Evolutionary conservation across 805 yeast species (phyloP), one percentile per base, ranked within the genome.

Genomic region (Lachancea dasiensis): DNA sequence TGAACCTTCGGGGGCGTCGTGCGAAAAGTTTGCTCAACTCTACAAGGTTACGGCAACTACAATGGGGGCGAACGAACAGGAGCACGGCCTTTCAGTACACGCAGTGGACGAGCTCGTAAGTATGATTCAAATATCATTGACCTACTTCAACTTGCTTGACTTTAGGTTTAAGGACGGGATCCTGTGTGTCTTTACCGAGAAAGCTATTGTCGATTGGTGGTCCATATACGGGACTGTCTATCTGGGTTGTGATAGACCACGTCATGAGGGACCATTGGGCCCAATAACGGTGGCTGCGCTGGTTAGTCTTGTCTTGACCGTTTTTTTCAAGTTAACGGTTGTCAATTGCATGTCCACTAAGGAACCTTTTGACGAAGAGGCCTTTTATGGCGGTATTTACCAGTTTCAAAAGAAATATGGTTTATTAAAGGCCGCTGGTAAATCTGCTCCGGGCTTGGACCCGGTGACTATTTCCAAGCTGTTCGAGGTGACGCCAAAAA

Each of bases 191-290:
- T 69, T 72, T 40, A 90, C 98, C 0, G 81, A 80, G 44, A 68
- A 62, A 16, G 94, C 94, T 0, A 71, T 86, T 17, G 51, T 58
- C 2, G 67, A 69, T 31, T 90, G 97, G 97, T 90, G 97, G 97
- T 68, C 67, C 25, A 56, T 75, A 24, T 72, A 81, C 45, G 95
- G 95, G 0, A 59, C 48, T 27, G 31, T 43, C 17, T 58, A 54
- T 39, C 36, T 56, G 21, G 59, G 58, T 2, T 40, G 49, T 8
- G 55, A 50, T 9, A 49, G 56, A 16, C 61, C 63, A 21, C 43
- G 45, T 17, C 70, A 66, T 40, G 76, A 74, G 40, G 82, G 81
- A 0, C 58, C 69, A 0, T 56, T 84, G 40, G 77, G 83, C 0
- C 72, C 87, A 0, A 66, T 74, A 3, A 76, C 95, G 0, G 84